Evolutionary conservation across 1,284 basidiomycete genomes (phyloP), one percentile per base, ranked within the genome.

Genomic region (Cerioporus squamosus): DNA sequence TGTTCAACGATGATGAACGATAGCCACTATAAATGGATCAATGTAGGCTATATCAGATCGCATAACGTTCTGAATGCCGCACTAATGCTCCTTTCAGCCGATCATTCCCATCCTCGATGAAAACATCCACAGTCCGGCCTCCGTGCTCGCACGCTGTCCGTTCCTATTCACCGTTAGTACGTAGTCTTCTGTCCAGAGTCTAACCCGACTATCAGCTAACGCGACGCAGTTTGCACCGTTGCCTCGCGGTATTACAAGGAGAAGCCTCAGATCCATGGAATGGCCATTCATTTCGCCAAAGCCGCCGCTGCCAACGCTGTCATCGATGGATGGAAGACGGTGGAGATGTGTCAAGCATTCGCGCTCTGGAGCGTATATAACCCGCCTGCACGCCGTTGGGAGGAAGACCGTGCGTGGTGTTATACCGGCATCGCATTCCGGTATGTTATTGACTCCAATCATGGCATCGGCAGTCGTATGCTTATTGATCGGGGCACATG

Each of bases 1-100:
- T 50, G 29, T 44, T 20, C 29, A 52, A 26, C 42, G n/a, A 9
- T 26, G 22, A 10, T 29, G 24, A 26, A 47, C 48, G 45, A 36
- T 55, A 76, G 75, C 53, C 76, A 74, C 65, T 76, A 71, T 63
- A 70, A 74, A 44, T 69, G 70, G 56, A 72, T 77, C 46, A 77
- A 77, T 59, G 73, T 74, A 55, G 72, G 82, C 24, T 17, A 9
- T 20, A 12, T 10, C n/a, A 33, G 29, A n/a, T 24, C 9, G 12
- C 12, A 31, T 33, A 8, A 9, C 20, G 8, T 33, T 8, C 33
- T 24, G 4, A 85, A 84, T 0, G 70, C 81, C 10, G 73, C 90
- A 23, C 75, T 90, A 17, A 87, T 88, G 63, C 85, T 82, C 17
- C 72, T 77, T 22, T 76, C 45, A 74, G 72, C 72, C 73, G 14